A percentile compares a stretch with the other conserved stretches of the same genome.
Conservation (phyloP, 2,329 filamentous ascomycete species). For the Fusarium foetens region DNA sequence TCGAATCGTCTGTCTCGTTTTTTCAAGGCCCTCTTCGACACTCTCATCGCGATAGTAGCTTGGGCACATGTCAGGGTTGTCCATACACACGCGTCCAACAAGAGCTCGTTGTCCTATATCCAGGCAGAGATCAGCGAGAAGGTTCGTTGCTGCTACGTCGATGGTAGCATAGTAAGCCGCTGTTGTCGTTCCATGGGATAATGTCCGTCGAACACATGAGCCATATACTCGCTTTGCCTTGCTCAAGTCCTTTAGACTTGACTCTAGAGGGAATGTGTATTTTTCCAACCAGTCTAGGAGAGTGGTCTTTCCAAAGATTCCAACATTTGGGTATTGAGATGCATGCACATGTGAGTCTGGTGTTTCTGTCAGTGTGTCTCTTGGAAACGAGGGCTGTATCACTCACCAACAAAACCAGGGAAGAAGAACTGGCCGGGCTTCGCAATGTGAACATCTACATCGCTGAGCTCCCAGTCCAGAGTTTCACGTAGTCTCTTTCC, state of each 20-base stretch:
- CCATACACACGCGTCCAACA: slow-evolving; percentile 96
- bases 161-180: slow-evolving; percentile 95
- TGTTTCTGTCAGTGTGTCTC: slow-evolving; percentile 16
- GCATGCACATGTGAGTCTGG: slow-evolving; percentile 95
- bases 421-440: slow-evolving; percentile 78
- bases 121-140: slow-evolving; percentile 87
- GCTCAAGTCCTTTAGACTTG: slow-evolving; percentile 71
- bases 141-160: slow-evolving; percentile 87
- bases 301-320: slow-evolving; percentile 92
- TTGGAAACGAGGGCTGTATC: too few species aligned
- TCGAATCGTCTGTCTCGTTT: slow-evolving; percentile 68
- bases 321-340: slow-evolving; percentile 91
- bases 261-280: slow-evolving; percentile 95
- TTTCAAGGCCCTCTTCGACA: slow-evolving; percentile 64
- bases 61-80: slow-evolving; percentile 72
- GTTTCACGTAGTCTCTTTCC: slow-evolving; percentile 50
- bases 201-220: slow-evolving; percentile 80
- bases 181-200: slow-evolving; percentile 91
- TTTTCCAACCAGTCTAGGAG: slow-evolving; percentile 92
- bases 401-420: slow-evolving; percentile 80
- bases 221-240: slow-evolving; percentile 79
- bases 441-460: slow-evolving; percentile 52
- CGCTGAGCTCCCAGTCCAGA: slow-evolving; percentile 57
- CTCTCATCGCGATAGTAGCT: slow-evolving; percentile 82
- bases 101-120: slow-evolving; percentile 85